Evolutionary conservation across 2,329 filamentous ascomycete genomes (phyloP).

Genomic region (Nemania abortiva): DNA sequence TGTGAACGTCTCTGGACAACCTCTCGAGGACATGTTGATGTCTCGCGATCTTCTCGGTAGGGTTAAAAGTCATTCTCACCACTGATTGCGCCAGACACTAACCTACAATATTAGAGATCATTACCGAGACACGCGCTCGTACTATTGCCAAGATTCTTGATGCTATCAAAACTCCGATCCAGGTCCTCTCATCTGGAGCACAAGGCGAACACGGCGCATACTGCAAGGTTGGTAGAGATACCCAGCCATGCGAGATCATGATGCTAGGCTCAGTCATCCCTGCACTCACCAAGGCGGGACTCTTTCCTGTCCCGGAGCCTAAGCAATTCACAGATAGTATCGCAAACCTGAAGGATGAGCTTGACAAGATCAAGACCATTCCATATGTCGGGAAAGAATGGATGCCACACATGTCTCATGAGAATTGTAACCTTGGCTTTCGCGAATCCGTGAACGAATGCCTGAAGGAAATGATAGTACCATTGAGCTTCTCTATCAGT

Average conservation of each 20-base stretch:
- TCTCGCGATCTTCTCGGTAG: conserved; percentile 43
- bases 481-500: conserved; percentile 34
- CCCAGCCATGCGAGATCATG: conserved; percentile 44
- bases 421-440: conserved; percentile 42
- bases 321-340: conserved; percentile 41
- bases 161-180: conserved; percentile 32
- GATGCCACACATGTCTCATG: conserved; percentile 43
- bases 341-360: conserved; percentile 29
- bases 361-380: conserved; percentile 39
- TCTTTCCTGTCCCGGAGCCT: conserved; percentile 44
- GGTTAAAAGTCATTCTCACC: not conserved
- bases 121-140: conserved; percentile 32
- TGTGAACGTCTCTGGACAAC: conserved; percentile 39
- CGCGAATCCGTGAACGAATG: conserved; percentile 26
- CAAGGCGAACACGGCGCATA: conserved; percentile 16
- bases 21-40: conserved; percentile 42
- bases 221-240: conserved; percentile 42
- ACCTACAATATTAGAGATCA: conserved; percentile 32
- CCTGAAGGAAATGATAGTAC: conserved; percentile 38
- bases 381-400: conserved; percentile 43
- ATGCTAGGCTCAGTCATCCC: conserved; percentile 45
- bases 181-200: conserved; percentile 28
- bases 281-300: conserved; percentile 31
- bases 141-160: conserved; percentile 40
- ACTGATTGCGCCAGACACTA: not conserved